Conservation (phyloP, 257 asterid species). For the Verbena officinalis region DNA sequence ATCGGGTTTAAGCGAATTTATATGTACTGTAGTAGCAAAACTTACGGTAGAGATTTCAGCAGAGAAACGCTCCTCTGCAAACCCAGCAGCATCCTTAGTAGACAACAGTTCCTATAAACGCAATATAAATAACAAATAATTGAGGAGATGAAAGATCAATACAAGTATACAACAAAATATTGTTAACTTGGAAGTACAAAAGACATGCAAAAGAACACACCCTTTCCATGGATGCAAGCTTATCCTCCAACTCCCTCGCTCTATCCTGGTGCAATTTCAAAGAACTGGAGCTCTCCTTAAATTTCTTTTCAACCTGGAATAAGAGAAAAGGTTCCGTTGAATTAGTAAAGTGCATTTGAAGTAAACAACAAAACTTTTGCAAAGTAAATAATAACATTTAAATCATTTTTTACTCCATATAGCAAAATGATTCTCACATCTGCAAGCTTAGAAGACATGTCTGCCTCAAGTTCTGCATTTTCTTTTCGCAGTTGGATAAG, state of each 20-base stretch:
- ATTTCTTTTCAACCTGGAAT: slow-evolving; percentile 63
- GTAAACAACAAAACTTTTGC: neutral
- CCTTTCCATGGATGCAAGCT: slow-evolving; percentile 67
- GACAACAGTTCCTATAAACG: slow-evolving; percentile 66
- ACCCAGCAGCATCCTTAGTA: slow-evolving; percentile 67
- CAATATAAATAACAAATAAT: slow-evolving; percentile 10
- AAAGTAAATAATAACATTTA: neutral
- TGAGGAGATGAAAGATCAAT: slow-evolving; percentile 3
- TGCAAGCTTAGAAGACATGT: slow-evolving; percentile 72
- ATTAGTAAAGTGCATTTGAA: neutral
- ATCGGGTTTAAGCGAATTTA: neutral
- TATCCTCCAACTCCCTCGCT: slow-evolving; percentile 76
- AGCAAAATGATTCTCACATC: slow-evolving; percentile 52
- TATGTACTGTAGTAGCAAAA: slow-evolving; percentile 16
- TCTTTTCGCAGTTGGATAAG: slow-evolving; percentile 67
- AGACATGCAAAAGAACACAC: slow-evolving; percentile 38
- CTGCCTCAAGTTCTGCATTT: slow-evolving; percentile 75
- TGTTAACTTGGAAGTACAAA: slow-evolving; percentile 3
- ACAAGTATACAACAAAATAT: neutral
- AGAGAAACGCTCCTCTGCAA: slow-evolving; percentile 67
- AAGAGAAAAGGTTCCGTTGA: neutral
- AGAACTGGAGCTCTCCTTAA: slow-evolving; percentile 57
- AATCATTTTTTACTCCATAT: neutral
- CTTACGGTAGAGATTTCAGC: slow-evolving; percentile 85
- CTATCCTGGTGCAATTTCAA: slow-evolving; percentile 67